Base-by-base conservation (phyloP, 768 basidiomycete species). In the Boletus vinaceobasis region DNA sequence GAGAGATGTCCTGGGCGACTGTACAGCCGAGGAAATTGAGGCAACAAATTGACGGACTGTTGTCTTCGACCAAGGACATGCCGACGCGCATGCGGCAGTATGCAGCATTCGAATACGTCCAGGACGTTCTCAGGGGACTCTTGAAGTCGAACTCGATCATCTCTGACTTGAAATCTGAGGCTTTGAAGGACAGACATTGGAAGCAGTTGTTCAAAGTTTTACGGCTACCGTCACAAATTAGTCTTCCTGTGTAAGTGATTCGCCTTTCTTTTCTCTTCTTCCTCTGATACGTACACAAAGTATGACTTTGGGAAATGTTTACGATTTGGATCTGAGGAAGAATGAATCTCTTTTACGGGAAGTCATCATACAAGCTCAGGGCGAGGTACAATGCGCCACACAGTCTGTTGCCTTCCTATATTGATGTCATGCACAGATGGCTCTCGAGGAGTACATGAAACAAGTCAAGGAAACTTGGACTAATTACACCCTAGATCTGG, bases 11-110 rank as follows among this genome's bases (percentile, higher is more conserved):
- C 1, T 99, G 97, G 97, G 82, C 90, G 1, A 91, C 88, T 0
- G 87, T 98, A 37, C 94, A 95, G 65, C 91, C 97, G 23, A 85
- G 97, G 64, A 98, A 98, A 73, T 69, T 99, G 53, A 86, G 97
- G 62, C 91, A 95, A 65, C 90, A 93, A 59, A 86, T 99, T 50
- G 96, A 99, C 64, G 85, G 82, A n/a, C 79, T 98, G 43, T 73
- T 98, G 48, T 77, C 82, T 26, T 93, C 93, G n/a, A 98, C 96
- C 23, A 92, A 94, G 75, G 96, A 98, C 45, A 98, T 99, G 96
- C 97, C 97, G 1, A 96, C 92, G 36, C 80, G 95, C 57, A 99
- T 98, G 97, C 83, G 97, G 50, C 97, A 99, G 68, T 99, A 99
- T 70, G 92, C 94, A 9, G 97, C 97, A 0, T 99, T 98, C 66